A percentile compares a stretch with the other conserved stretches of the same genome.
These are phyloP conservation scores for Rossbeevera mucosa DNA, from an alignment of 768 basidiomycete species.

Conservation along the genomic window DNA sequence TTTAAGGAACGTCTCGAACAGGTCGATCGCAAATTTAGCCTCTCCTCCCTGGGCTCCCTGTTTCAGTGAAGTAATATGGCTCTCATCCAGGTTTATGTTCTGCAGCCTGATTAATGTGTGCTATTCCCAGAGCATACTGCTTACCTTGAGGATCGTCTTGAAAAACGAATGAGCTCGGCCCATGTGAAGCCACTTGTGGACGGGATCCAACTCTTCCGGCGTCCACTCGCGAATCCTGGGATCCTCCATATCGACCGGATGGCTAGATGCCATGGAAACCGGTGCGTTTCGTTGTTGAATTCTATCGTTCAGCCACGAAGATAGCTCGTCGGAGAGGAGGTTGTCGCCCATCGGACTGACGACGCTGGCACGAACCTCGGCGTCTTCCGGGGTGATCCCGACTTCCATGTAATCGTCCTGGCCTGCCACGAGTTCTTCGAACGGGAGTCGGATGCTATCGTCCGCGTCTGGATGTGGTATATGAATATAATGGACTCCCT, in stretches of 20 bases:
- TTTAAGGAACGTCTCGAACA: conserved; percentile 26
- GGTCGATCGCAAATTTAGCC: conserved; percentile 12
- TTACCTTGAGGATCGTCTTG: conserved; percentile 28
- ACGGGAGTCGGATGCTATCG: conserved; percentile 17
- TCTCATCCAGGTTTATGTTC: conserved; percentile 18
- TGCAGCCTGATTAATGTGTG: conserved; percentile 4
- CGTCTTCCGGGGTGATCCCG: conserved; percentile 11
- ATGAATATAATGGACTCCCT: conserved; percentile 29
- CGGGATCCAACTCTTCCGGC: conserved; percentile 31
- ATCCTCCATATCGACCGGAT: conserved; percentile 29
- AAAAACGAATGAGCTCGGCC: conserved; percentile 26
- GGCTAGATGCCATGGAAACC: conserved; percentile 16
- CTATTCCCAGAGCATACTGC: not conserved
- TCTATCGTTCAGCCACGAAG: conserved; percentile 29
- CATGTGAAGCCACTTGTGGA: conserved; percentile 37
- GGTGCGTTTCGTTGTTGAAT: conserved; percentile 19
- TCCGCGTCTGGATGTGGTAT: conserved; percentile 17
- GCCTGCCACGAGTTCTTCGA: conserved; percentile 20
- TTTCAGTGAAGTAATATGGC: conserved; percentile 8
- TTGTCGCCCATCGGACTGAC: conserved; percentile 21
- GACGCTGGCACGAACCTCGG: conserved; percentile 14
- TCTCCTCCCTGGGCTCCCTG: conserved; percentile 9
- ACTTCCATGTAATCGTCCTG: conserved; percentile 23
- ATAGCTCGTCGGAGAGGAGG: conserved; percentile 34
- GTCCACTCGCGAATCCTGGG: conserved; percentile 40